Evolutionary conservation across 2,329 filamentous ascomycete genomes (phyloP).

Genomic region (Penicillium sp.): DNA sequence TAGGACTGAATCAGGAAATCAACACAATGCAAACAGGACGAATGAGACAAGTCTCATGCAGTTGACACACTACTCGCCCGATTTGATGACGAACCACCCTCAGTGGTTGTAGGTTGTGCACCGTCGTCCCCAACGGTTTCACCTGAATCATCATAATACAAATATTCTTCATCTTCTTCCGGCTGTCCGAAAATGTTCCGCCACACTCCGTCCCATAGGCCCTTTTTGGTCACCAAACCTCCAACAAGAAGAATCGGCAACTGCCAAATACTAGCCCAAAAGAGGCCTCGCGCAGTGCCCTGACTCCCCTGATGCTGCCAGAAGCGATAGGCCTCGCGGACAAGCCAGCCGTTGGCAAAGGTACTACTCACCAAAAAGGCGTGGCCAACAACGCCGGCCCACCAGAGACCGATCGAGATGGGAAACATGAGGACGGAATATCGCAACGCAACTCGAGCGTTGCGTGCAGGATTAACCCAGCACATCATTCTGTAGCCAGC

Average conservation of each 20-base stretch:
- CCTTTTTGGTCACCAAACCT: slow-evolving; percentile 89
- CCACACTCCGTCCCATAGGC: slow-evolving; percentile 82
- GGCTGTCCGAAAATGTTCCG: slow-evolving; percentile 60
- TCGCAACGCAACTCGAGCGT: slow-evolving; percentile 79
- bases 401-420: slow-evolving; percentile 76
- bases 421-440: slow-evolving; percentile 86
- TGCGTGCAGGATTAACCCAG: slow-evolving; percentile 82
- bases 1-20: slow-evolving; percentile 14
- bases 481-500: slow-evolving; percentile 70
- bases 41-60: slow-evolving; percentile 11
- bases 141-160: slow-evolving; percentile 58
- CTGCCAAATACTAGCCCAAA: slow-evolving; percentile 99
- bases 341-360: slow-evolving; percentile 82
- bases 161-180: slow-evolving; percentile 55
- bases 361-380: slow-evolving; percentile 77
- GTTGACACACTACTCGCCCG: slow-evolving; percentile 17
- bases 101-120: not conserved
- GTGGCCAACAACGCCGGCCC: slow-evolving; percentile 77
- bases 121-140: slow-evolving; percentile 21
- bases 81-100: slow-evolving; percentile 2
- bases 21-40: not conserved
- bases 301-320: slow-evolving; percentile 74
- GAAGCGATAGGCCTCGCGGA: slow-evolving; percentile 74
- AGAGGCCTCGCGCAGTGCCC: slow-evolving; percentile 77
- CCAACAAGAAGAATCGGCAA: slow-evolving; percentile 84